phyloP scores from a whole-genome alignment of 176 grass and related monocot species.

The Pontederia paniculata region DNA sequence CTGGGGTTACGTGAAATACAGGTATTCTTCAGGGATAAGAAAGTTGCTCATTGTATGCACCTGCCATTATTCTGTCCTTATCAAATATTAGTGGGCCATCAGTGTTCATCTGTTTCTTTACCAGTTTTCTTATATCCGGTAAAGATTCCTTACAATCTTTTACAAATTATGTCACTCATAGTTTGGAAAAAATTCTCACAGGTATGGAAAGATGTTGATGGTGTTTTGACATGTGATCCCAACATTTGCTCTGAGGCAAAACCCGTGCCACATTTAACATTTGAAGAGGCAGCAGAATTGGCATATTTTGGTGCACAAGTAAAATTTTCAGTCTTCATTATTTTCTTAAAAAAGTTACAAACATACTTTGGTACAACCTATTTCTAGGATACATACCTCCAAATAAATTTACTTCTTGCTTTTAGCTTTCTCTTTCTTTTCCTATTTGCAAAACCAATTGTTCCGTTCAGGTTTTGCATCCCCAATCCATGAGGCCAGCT shows the following conservation, averaged over 20 bases:
- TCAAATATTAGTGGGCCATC: too few relatives aligned
- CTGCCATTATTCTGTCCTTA: too few relatives aligned
- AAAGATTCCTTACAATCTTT: not conserved
- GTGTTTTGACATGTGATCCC: slow-evolving; percentile 95
- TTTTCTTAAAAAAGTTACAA: not conserved
- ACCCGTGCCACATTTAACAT: slow-evolving; percentile 73
- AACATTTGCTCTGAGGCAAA: slow-evolving; percentile 70
- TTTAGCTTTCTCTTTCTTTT: not conserved
- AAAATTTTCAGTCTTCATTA: slow-evolving; percentile 7
- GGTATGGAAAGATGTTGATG: slow-evolving; percentile 98
- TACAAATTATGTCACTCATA: slow-evolving; percentile 1
- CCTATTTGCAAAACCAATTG: not conserved
- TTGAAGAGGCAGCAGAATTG: slow-evolving; percentile 93
- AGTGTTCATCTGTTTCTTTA: not conserved
- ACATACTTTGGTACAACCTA: too few relatives aligned
- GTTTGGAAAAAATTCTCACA: slow-evolving; percentile 11
- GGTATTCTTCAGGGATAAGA: slow-evolving; percentile 25
- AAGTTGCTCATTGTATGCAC: not conserved
- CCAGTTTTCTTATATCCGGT: not conserved
- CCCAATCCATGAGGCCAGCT: slow-evolving; percentile 92
- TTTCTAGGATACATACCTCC: not conserved
- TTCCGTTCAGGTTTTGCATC: slow-evolving; percentile 60
- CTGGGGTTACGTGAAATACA: slow-evolving; percentile 96
- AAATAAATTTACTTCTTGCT: slow-evolving; percentile 5
- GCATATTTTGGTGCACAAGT: slow-evolving; percentile 99